Conservation (phyloP, 495 filamentous ascomycete species). For the Penicillium tannophilum region DNA sequence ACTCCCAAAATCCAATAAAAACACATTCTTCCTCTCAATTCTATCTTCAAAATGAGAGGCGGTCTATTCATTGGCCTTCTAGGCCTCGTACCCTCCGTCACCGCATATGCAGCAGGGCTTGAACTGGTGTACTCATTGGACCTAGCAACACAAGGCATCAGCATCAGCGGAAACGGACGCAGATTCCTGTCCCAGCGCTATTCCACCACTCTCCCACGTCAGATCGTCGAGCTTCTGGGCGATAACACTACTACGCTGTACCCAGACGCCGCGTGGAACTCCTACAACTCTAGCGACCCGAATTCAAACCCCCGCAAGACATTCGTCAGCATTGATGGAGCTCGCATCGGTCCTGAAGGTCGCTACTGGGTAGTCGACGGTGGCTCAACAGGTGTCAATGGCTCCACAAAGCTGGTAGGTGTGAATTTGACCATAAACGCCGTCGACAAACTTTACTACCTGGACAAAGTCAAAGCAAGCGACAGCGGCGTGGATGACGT, state of each 20-base stretch:
- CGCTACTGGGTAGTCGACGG: constrained; percentile 31
- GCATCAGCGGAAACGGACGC: constrained; percentile 15
- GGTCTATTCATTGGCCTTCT: not conserved
- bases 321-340: constrained; percentile 26
- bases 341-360: constrained; percentile 34
- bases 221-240: constrained; percentile 15
- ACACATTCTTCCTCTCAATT: not conserved
- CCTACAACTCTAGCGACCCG: constrained; percentile 22
- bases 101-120: constrained; percentile 9
- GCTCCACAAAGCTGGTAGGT: constrained; percentile 29
- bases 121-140: constrained; percentile 13
- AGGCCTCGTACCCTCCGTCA: not conserved
- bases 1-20: not conserved
- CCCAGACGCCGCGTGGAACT: constrained; percentile 31
- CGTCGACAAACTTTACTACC: constrained; percentile 34
- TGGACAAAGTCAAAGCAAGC: constrained; percentile 21
- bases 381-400: constrained; percentile 22
- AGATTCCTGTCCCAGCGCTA: constrained; percentile 19
- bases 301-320: constrained; percentile 20
- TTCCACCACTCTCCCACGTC: constrained; percentile 8
- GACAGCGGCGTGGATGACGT: constrained; percentile 9
- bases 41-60: not conserved
- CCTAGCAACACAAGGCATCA: constrained; percentile 17
- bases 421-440: constrained; percentile 20
- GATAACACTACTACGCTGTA: constrained; percentile 27